Base-by-base conservation (phyloP, 768 basidiomycete genomes). In the Leucocoprinus leucothites region DNA sequence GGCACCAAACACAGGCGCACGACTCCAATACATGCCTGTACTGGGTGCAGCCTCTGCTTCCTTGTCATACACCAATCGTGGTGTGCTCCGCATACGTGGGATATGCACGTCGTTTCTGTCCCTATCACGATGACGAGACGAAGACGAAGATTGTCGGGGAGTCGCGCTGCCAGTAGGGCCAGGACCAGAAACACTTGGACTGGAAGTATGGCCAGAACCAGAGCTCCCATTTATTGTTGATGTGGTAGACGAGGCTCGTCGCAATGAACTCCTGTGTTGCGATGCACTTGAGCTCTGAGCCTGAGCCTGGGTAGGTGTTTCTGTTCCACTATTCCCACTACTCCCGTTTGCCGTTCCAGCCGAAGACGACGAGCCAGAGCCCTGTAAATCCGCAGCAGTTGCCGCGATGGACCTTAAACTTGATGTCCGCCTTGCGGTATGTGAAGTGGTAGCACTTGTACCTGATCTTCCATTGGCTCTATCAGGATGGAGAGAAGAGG, bases 11-110 rank as follows among this genome's bases (percentile, higher is more conserved):
- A 89, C 86, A 0, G 91, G 89, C 0, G 91, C 91, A 52, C 79
- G 78, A 64, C 87, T 88, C 91, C 91, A 94, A 67, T 94, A 86
- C 86, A 92, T 90, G 35, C 79, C 73, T 0, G 90, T 89, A 48
- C 87, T 81, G 1, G 91, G 84, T 0, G 82, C 85, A 31, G 73
- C 72, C 48, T 80, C 75, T 4, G 74, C 81, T 40, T 87, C 78
- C 63, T 80, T 78, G 49, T 77, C 80, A 60, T 87, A 79, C 1
- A 86, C 84, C 9, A 90, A 65, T 19, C 78, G 79, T 1, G 89
- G 88, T 3, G 69, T 80, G 18, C 69, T 68, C 11, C 55, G 59
- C 54, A 51, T 56, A 19, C 46, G 25, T 2, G 42, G 44, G 24
- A 48, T 48, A 25, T 59, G 8, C 60, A 63, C 38, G 64, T 63